Evolutionary conservation across 208 protist genomes (phyloP), one percentile per base, ranked within the genome.

Genomic region (Leishmania braziliensis): DNA sequence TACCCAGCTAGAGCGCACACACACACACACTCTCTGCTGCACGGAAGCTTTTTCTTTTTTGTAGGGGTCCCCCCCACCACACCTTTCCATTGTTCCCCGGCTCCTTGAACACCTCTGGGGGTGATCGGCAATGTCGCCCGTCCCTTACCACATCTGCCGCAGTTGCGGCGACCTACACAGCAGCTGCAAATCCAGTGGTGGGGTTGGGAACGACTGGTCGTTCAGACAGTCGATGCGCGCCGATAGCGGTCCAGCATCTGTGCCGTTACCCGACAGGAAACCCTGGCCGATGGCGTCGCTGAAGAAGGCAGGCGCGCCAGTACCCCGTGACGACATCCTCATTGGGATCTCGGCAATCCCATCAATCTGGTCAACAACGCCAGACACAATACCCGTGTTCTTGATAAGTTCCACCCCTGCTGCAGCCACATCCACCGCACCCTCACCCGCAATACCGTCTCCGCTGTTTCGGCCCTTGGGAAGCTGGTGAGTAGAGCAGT

Each of bases 241-340:
- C 70, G 79, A 84, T 70, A 83, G 77, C 81, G 80, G 79, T 12
- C 82, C 80, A 26, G 74, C 75, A 77, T 85, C 74, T n/a, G 80
- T 85, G 36, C 72, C 83, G 63, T 87, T 82, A 10, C 80, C 83
- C 9, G 86, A 89, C 60, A 89, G 78, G 60, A 87, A 78, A 46
- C 86, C 86, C 72, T 87, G 82, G 18, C 75, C 86, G 29, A 77
- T 80, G 12, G 86, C 83, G 46, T 89, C 80, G 54, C 86, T 89
- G 68, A 84, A 85, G 50, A 89, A 68, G 39, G 77, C 83, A 3
- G 85, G 81, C 3, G 77, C 58, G 14, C 54, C 82, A 20, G 50
- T 79, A 23, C 77, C 77, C 3, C 4, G 69, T 29, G 58, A 68
- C 0, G 77, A 81, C 69, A 77, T 53, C 74, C 75, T 20, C 58